A percentile compares a stretch with the other conserved stretches of the same genome.
These are phyloP conservation scores for Saturnispora sekii DNA, from an alignment of 805 yeast genomes.

Conservation along the genomic window DNA sequence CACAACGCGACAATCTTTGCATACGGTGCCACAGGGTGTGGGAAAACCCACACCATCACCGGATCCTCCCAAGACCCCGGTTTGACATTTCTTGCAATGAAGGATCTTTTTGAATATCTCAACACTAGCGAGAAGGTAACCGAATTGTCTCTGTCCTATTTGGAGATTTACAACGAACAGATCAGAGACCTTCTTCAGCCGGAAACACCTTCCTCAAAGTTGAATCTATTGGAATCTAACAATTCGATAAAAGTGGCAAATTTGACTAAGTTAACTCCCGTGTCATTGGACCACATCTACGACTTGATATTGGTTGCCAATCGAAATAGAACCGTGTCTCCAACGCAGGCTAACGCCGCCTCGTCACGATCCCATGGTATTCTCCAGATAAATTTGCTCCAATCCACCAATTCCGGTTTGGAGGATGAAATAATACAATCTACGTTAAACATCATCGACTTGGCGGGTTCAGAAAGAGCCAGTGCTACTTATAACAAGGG, in stretches of 20 bases:
- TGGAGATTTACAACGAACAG: conserved; percentile 88
- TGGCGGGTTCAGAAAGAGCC: conserved; percentile 95
- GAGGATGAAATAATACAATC: conserved; percentile 65
- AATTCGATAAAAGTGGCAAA: conserved; percentile 63
- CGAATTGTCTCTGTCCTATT: conserved; percentile 58
- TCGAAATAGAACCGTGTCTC: conserved; percentile 65
- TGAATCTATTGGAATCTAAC: conserved; percentile 65
- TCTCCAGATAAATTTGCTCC: conserved; percentile 63
- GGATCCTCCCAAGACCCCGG: conserved; percentile 73
- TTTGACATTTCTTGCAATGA: conserved; percentile 66
- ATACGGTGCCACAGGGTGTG: conserved; percentile 96
- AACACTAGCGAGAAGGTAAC: conserved; percentile 40
- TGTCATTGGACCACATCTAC: conserved; percentile 64
- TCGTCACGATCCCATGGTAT: conserved; percentile 94
- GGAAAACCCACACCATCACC: conserved; percentile 87
- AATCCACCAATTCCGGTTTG: conserved; percentile 52
- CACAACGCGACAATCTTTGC: conserved; percentile 89
- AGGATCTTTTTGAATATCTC: conserved; percentile 59
- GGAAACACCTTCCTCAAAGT: conserved; percentile 23
- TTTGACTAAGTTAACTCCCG: conserved; percentile 52
- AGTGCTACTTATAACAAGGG: conserved; percentile 84
- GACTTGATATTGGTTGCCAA: conserved; percentile 67
- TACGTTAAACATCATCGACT: conserved; percentile 76
- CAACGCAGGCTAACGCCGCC: conserved; percentile 85
- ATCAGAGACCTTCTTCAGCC: conserved; percentile 72